Evolutionary conservation across 345 rosid genomes (phyloP).

Genomic region (Psidium friedrichsthalianum): DNA sequence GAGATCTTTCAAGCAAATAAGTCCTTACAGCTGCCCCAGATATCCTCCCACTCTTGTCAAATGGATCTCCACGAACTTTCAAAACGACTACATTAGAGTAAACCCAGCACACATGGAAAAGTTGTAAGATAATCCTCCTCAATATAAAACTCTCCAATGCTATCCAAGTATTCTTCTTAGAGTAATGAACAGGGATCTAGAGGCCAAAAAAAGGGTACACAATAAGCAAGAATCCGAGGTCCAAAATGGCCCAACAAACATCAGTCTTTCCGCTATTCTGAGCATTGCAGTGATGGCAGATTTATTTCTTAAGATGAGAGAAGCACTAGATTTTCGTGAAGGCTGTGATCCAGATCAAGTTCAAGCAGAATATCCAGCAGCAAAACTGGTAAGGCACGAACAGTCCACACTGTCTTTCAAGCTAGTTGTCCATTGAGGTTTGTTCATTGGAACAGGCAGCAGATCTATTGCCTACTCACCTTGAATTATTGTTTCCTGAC

Average conservation of each 20-base stretch:
- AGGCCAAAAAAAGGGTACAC: not conserved
- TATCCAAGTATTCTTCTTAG: not conserved
- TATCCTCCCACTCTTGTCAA: constrained; percentile 96
- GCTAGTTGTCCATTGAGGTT: not conserved
- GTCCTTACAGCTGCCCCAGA: constrained; percentile 98
- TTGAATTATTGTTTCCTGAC: constrained; percentile 98
- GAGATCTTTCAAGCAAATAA: constrained; percentile 94
- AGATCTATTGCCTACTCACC: constrained; percentile 31
- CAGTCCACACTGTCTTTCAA: not conserved
- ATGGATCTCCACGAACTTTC: constrained; percentile 99
- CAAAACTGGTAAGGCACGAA: not conserved
- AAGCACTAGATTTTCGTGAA: not conserved
- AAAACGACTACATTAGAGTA: constrained; percentile 66
- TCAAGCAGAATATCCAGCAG: not conserved
- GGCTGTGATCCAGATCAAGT: not conserved
- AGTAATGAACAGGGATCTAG: not conserved
- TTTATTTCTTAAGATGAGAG: not conserved
- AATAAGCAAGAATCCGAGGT: not conserved
- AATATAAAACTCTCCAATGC: not conserved
- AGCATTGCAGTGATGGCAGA: not conserved
- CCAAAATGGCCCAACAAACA: not conserved
- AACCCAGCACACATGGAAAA: not conserved
- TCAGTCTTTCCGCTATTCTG: not conserved
- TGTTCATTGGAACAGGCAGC: not conserved
- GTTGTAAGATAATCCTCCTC: not conserved